phyloP scores from a whole-genome alignment of 371 early-diverging fungal genomes.

The Amoeboaphelidium protococcarum region DNA sequence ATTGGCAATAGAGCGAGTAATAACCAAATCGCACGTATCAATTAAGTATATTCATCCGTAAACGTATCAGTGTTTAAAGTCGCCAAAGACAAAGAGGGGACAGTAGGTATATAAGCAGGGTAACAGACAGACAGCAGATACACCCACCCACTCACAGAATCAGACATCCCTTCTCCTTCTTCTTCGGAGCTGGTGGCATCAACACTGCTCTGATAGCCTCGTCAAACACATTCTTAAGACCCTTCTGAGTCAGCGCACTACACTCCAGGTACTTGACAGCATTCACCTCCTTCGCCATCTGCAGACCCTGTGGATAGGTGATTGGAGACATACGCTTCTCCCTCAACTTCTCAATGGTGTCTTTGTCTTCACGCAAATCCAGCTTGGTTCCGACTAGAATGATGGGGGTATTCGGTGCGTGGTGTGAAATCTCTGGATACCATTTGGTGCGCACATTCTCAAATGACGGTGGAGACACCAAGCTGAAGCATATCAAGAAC shows the following conservation, averaged over 20 bases:
- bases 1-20: too few relatives aligned
- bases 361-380: conserved; percentile 81
- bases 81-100: too few relatives aligned
- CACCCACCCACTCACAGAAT: too few relatives aligned
- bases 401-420: conserved; percentile 75
- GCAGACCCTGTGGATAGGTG: conserved; percentile 56
- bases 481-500: conserved; percentile 56
- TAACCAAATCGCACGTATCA: too few relatives aligned
- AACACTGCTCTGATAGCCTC: conserved; percentile 90
- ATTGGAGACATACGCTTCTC: conserved; percentile 73
- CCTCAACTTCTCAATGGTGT: conserved; percentile 56
- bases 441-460: conserved; percentile 68
- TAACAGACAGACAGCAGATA: too few relatives aligned
- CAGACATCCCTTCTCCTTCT: too few relatives aligned
- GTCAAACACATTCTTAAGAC: conserved; percentile 92
- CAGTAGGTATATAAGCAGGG: too few relatives aligned
- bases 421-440: conserved; percentile 82
- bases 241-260: conserved; percentile 92
- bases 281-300: conserved; percentile 66
- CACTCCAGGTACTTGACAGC: conserved; percentile 91
- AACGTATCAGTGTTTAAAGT: too few relatives aligned
- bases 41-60: too few relatives aligned
- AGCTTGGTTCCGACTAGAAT: conserved; percentile 96
- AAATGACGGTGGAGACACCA: conserved; percentile 44
- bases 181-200: conserved; percentile 19